Conservation (phyloP, 1,139 yeast species). For the Eremothecium cymbalariae region DNA sequence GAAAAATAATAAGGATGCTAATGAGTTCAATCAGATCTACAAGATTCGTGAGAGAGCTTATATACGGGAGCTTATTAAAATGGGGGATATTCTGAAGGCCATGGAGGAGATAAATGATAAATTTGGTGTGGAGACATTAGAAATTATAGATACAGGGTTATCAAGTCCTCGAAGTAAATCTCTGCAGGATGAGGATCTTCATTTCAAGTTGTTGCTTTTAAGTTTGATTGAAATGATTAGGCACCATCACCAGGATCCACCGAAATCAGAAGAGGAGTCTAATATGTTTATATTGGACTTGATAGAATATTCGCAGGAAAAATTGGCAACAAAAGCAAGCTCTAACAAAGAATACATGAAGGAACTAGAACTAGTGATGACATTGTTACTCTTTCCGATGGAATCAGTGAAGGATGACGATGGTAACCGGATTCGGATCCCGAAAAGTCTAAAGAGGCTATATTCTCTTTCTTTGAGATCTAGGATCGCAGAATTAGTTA, state of each 20-base stretch:
- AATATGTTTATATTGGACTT: constrained; percentile 47
- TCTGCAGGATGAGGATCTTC: constrained; percentile 34
- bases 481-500: constrained; percentile 53
- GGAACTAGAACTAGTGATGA: constrained; percentile 65
- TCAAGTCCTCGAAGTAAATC: constrained; percentile 4
- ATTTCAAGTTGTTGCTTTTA: constrained; percentile 53
- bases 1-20: constrained; percentile 21
- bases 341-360: constrained; percentile 44
- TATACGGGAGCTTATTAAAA: constrained; percentile 24
- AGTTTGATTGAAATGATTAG: constrained; percentile 60
- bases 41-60: constrained; percentile 24
- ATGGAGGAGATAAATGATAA: constrained; percentile 22
- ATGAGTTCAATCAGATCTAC: constrained; percentile 23
- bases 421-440: constrained; percentile 37
- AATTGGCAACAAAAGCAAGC: constrained; percentile 50
- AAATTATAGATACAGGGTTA: constrained; percentile 9
- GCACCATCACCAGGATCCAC: constrained; percentile 34
- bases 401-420: constrained; percentile 18
- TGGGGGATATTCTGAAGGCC: constrained; percentile 24
- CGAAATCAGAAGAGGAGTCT: constrained; percentile 19
- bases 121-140: constrained; percentile 26
- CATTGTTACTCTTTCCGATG: constrained; percentile 47
- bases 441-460: constrained; percentile 43
- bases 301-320: constrained; percentile 53
- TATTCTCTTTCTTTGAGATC: constrained; percentile 48